A percentile compares a stretch with the other conserved stretches of the same genome.
These are phyloP conservation scores for Cyclospora cayetanensis DNA, from an alignment of 169 alveolate species.

Conservation along the genomic window DNA sequence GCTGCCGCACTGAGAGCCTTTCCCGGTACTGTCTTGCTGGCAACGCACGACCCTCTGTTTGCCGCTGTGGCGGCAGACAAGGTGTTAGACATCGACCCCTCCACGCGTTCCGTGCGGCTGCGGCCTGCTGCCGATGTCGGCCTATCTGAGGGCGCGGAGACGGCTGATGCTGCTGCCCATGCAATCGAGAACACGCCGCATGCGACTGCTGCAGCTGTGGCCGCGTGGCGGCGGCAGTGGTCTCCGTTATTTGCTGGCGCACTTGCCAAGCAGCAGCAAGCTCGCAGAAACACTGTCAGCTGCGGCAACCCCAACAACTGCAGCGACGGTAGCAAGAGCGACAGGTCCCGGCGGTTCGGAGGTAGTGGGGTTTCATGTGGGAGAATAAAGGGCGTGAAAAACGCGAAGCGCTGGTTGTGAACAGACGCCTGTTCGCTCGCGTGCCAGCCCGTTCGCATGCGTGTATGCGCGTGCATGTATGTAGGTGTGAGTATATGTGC, in stretches of 20 bases:
- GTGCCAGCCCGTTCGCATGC: no score
- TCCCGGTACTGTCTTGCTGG: conserved; percentile 74
- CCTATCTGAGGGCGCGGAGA: neutral
- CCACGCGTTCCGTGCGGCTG: neutral
- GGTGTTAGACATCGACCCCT: conserved; percentile 28
- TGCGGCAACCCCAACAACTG: conserved; percentile 29
- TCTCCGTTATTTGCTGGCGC: conserved; percentile 14
- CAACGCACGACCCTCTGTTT: conserved; percentile 74
- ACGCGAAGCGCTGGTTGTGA: conserved; percentile 41
- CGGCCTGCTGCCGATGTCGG: neutral
- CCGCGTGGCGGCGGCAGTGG: conserved; percentile 22
- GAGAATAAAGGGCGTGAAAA: conserved; percentile 7
- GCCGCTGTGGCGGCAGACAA: conserved; percentile 48
- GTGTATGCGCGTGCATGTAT: no score
- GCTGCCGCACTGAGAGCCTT: conserved; percentile 68
- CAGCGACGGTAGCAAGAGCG: conserved; percentile 44
- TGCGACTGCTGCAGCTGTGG: neutral
- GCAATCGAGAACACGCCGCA: no score
- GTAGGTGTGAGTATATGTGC: no score
- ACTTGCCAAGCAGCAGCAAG: neutral
- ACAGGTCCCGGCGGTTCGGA: conserved; percentile 21
- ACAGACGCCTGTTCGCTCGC: no score
- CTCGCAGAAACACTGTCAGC: neutral
- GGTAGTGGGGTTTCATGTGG: conserved; percentile 47
- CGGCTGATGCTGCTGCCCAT: neutral